These are phyloP conservation scores for Dalechampia spathulata DNA, from an alignment of 441 rosid species.

Conservation along the genomic window DNA sequence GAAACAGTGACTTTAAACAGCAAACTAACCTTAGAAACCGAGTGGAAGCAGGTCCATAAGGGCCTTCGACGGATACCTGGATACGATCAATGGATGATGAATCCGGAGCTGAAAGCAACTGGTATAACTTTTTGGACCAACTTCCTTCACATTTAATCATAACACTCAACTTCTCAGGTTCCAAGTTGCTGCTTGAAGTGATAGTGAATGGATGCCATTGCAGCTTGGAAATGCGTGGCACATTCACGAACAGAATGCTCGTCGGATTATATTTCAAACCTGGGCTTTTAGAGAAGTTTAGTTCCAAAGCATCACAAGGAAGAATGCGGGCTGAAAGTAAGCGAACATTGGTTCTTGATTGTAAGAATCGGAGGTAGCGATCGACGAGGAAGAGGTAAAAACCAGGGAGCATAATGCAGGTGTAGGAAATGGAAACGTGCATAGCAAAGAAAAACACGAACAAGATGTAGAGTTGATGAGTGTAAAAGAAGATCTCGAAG, in stretches of 20 bases:
- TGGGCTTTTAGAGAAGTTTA: slow-evolving; percentile 47
- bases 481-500: slow-evolving; percentile 54
- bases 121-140: slow-evolving; percentile 36
- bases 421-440: slow-evolving; percentile 39
- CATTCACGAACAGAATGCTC: slow-evolving; percentile 40
- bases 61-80: slow-evolving; percentile 52
- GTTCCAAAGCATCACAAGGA: slow-evolving; percentile 36
- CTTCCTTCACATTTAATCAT: slow-evolving; percentile 43
- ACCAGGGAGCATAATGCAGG: slow-evolving; percentile 45
- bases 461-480: slow-evolving; percentile 44
- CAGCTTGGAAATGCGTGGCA: slow-evolving; percentile 41
- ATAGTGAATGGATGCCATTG: slow-evolving; percentile 65
- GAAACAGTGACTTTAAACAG: background rate
- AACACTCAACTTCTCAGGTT: slow-evolving; percentile 37
- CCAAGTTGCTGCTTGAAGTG: slow-evolving; percentile 40
- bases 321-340: slow-evolving; percentile 41
- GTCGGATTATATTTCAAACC: slow-evolving; percentile 34
- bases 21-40: slow-evolving; percentile 25
- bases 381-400: slow-evolving; percentile 55
- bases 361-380: slow-evolving; percentile 40
- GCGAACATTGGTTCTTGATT: slow-evolving; percentile 31
- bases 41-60: slow-evolving; percentile 43
- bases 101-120: slow-evolving; percentile 34
- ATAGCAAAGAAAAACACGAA: slow-evolving; percentile 38
- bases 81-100: slow-evolving; percentile 16